phyloP scores from a whole-genome alignment of 352 stramenopile species.

The Pythium plurisporium region DNA sequence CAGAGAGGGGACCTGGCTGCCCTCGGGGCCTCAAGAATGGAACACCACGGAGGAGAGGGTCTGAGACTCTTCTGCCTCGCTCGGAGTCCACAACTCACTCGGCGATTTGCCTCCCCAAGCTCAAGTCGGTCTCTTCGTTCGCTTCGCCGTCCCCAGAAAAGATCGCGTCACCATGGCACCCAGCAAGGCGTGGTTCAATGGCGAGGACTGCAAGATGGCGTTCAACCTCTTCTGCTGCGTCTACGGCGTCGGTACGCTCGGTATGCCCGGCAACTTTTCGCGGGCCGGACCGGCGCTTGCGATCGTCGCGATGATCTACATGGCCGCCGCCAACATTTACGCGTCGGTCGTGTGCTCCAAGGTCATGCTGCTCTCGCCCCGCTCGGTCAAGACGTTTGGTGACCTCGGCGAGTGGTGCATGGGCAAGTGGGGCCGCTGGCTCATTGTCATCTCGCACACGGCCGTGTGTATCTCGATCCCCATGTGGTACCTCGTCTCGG shows the following conservation, averaged over 20 bases:
- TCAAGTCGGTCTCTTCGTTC: background rate
- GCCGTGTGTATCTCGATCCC: constrained; percentile 23
- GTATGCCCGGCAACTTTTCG: constrained; percentile 35
- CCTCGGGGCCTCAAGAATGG: background rate
- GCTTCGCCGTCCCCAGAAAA: background rate
- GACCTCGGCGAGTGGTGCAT: constrained; percentile 37
- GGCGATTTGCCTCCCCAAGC: constrained; percentile 7
- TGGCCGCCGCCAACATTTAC: constrained; percentile 33
- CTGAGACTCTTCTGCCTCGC: background rate
- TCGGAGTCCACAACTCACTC: background rate
- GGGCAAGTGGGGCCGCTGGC: constrained; percentile 21
- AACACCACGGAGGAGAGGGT: background rate
- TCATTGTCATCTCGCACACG: constrained; percentile 25
- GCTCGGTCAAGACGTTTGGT: constrained; percentile 28
- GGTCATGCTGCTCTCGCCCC: constrained; percentile 29
- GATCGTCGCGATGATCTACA: constrained; percentile 28
- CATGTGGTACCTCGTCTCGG: constrained; percentile 45
- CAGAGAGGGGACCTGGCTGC: background rate
- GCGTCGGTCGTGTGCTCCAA: constrained; percentile 25
- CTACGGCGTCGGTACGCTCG: constrained; percentile 36
- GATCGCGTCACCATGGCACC: background rate
- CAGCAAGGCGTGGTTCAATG: constrained; percentile 21
- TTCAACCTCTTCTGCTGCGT: constrained; percentile 34
- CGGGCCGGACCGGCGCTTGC: constrained; percentile 25
- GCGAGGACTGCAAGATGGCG: constrained; percentile 28